Percentiles rank a stretch among this genome's conserved stretches.
Evolutionary conservation across 2,329 filamentous ascomycete species (phyloP).

Genomic region (Neonectria magnoliae): DNA sequence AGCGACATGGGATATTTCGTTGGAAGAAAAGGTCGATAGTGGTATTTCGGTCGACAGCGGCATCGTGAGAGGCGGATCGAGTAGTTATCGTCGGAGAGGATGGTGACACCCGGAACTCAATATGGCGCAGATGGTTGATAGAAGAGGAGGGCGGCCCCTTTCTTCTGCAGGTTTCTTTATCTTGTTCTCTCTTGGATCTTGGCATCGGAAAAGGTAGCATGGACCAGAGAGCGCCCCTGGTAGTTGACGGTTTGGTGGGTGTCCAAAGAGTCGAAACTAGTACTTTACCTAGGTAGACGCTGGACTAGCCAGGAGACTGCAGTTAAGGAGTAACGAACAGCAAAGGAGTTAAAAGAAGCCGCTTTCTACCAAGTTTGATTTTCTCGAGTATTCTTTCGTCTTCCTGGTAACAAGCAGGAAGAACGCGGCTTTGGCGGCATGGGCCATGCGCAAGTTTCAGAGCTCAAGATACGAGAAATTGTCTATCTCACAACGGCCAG

Average conservation of each 20-base stretch:
- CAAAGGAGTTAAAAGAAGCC: not conserved
- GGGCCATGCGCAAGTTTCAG: not conserved
- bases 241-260: not conserved
- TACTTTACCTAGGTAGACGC: not conserved
- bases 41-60: not conserved
- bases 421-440: not conserved
- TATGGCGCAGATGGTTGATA: too few species aligned
- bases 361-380: not conserved
- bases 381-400: not conserved
- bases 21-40: not conserved
- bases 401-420: not conserved
- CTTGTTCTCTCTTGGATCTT: not conserved
- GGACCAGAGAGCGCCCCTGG: not conserved
- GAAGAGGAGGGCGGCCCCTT: too few species aligned
- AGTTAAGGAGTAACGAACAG: not conserved
- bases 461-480: constrained; percentile 12
- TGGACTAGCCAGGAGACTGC: not conserved
- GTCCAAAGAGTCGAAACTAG: not conserved
- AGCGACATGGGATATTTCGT: too few species aligned
- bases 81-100: not conserved
- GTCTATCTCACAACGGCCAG: constrained; percentile 10
- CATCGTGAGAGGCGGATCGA: not conserved
- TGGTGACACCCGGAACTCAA: not conserved
- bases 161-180: too few species aligned
- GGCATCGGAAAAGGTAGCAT: not conserved